Evolutionary conservation across 2,329 filamentous ascomycete genomes (phyloP), one percentile per base, ranked within the genome.

Genomic region (Tolypocladium paradoxum): DNA sequence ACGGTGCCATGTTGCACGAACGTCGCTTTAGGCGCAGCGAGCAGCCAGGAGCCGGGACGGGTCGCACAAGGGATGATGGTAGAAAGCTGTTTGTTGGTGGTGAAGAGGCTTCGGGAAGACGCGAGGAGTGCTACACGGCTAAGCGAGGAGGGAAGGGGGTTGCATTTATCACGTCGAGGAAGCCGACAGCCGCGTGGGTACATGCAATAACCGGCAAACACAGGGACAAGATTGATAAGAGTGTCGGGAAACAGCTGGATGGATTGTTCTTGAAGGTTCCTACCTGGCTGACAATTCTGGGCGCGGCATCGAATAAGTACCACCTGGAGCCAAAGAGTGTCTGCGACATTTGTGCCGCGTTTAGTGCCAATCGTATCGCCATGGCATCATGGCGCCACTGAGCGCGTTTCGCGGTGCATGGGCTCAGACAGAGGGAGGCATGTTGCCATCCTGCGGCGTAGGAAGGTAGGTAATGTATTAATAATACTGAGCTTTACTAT

Each of bases 1-100:
- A 52, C 45, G 64, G 54, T 27, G 62, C 50, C 61, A 70, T 70
- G 57, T 40, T 59, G 55, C 35, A 43, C 43, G 9, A 47, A 47
- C 27, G 27, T 20, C 27, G 20, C 43, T 33, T 27, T 18, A 33
- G 27, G 27, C 29, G 27, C 43, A 46, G 43, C 9, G 43, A 46
- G 43, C 27, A 31, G 14, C 43, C 27, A 31, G 9, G 16, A n/a
- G 27, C 2, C 8, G 43, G 18, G 27, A 5, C 16, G 43, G 43
- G 43, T 31, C 43, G 27, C 27, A 27, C 43, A 31, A n/a, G n/a
- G n/a, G n/a, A 31, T 46, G 43, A n/a, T 18, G 27, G 14, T 31
- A 47, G 31, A 29, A 14, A 9, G 40, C 40, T 20, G 40, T 18
- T 45, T 24, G 24, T 18, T n/a, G 36, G 36, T 27, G 22, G 40